phyloP scores from a whole-genome alignment of 2,329 filamentous ascomycete species.

The Acrocalymma vagum region DNA sequence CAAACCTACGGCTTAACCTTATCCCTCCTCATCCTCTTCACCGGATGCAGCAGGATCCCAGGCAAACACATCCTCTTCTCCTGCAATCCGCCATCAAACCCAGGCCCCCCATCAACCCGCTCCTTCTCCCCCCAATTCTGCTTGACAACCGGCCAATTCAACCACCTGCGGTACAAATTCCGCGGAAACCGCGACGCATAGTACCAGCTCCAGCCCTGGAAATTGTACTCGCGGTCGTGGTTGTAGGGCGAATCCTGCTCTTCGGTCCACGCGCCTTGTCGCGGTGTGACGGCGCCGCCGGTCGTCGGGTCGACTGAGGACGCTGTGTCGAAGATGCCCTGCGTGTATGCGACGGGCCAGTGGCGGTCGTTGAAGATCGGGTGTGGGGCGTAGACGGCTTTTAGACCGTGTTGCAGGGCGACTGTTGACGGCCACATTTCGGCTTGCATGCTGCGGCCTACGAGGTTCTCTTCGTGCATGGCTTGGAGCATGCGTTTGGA shows the following conservation, averaged over 20 bases:
- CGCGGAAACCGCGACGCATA: conserved; percentile 85
- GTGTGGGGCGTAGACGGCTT: conserved; percentile 90
- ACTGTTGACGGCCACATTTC: conserved; percentile 96
- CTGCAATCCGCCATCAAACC: conserved; percentile 59
- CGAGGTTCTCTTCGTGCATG: conserved; percentile 91
- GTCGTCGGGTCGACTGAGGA: conserved; percentile 25
- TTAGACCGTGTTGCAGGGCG: conserved; percentile 89
- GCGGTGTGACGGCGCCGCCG: conserved; percentile 65
- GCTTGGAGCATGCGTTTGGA: conserved; percentile 79
- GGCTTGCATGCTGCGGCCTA: conserved; percentile 89
- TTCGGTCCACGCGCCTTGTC: conserved; percentile 59
- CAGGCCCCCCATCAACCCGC: conserved; percentile 53
- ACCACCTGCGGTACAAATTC: conserved; percentile 85
- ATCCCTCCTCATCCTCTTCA: conserved; percentile 69
- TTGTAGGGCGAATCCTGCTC: conserved; percentile 54
- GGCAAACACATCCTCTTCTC: conserved; percentile 87
- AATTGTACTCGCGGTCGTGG: conserved; percentile 84
- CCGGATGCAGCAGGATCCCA: conserved; percentile 87
- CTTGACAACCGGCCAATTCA: conserved; percentile 81
- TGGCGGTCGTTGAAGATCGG: conserved; percentile 86
- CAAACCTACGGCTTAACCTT: conserved; percentile 24
- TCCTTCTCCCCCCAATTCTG: conserved; percentile 82
- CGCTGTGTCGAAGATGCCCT: conserved; percentile 76
- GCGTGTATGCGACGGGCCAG: conserved; percentile 83
- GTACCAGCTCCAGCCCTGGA: conserved; percentile 88